Conservation (phyloP, 345 rosid species). For the Excoecaria cochinchinensis region DNA sequence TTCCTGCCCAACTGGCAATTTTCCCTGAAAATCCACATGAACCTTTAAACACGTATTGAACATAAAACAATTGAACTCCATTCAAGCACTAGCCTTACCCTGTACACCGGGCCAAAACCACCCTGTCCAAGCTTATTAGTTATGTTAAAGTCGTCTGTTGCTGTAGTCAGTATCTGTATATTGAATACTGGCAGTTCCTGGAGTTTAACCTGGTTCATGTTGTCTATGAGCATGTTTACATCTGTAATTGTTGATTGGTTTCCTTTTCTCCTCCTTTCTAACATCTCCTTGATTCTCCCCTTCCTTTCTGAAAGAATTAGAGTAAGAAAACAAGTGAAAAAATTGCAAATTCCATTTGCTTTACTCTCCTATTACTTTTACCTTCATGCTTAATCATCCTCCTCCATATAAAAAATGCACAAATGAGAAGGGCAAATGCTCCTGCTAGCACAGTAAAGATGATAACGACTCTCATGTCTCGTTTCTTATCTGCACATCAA, state of each 20-base stretch:
- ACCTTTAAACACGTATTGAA: not conserved
- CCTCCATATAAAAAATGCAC: not conserved
- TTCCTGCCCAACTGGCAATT: constrained; percentile 30
- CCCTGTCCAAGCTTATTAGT: constrained; percentile 39
- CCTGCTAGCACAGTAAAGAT: not conserved
- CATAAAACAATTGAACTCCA: not conserved
- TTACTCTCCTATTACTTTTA: not conserved
- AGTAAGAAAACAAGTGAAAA: not conserved
- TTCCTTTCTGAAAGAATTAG: not conserved
- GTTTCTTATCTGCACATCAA: constrained; percentile 17
- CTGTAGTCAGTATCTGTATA: constrained; percentile 23
- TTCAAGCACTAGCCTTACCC: constrained; percentile 20
- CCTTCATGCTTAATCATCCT: constrained; percentile 25
- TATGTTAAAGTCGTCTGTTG: constrained; percentile 30
- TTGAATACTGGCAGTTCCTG: constrained; percentile 28
- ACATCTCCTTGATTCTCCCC: not conserved
- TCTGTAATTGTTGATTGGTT: not conserved
- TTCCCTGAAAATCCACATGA: constrained; percentile 9
- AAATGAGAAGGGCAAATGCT: constrained; percentile 1
- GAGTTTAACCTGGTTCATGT: constrained; percentile 5
- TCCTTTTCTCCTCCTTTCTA: not conserved
- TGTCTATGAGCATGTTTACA: not conserved
- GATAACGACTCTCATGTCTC: not conserved
- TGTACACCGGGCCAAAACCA: constrained; percentile 44
- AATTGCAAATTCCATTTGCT: no score